A percentile compares a stretch with the other conserved stretches of the same genome.
Conservation (phyloP, 1,284 basidiomycete genomes). For the Anthracocystis panici-leucophaei region DNA sequence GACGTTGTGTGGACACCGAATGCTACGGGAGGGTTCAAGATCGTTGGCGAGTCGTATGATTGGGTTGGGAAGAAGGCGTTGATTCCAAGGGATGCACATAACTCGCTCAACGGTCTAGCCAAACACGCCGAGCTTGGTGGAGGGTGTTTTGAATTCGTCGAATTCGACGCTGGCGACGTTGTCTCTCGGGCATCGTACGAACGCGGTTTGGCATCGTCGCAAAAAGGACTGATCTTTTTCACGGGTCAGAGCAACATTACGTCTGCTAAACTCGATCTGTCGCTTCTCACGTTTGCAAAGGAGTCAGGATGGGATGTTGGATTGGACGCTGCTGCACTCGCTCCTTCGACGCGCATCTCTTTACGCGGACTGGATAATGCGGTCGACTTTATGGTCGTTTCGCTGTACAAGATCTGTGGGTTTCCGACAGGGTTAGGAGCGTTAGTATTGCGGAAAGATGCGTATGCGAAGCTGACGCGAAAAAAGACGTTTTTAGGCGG, state of each 20-base stretch:
- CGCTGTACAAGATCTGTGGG: slow-evolving; percentile 40
- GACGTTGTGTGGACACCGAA: slow-evolving; percentile 41
- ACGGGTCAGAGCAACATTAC: slow-evolving; percentile 43
- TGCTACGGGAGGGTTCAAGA: slow-evolving; percentile 22
- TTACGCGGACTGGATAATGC: neutral
- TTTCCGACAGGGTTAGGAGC: slow-evolving; percentile 33
- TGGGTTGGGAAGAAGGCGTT: slow-evolving; percentile 7
- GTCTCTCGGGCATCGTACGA: slow-evolving; percentile 10
- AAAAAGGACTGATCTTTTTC: slow-evolving; percentile 32
- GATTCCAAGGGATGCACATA: slow-evolving; percentile 39
- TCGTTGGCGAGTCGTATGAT: slow-evolving; percentile 34
- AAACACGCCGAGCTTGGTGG: slow-evolving; percentile 4
- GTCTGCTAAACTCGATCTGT: slow-evolving; percentile 22
- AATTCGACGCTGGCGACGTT: slow-evolving; percentile 18
- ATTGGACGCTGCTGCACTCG: slow-evolving; percentile 35
- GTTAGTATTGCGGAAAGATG: slow-evolving; percentile 16
- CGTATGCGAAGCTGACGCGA: slow-evolving; percentile 5
- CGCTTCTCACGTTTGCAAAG: neutral
- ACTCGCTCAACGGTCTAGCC: slow-evolving; percentile 29
- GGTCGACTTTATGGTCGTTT: slow-evolving; percentile 36
- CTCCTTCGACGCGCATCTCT: slow-evolving; percentile 24
- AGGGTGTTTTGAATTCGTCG: slow-evolving; percentile 17
- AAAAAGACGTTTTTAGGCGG: slow-evolving; percentile 41
- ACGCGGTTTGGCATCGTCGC: neutral
- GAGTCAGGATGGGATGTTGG: slow-evolving; percentile 18